Evolutionary conservation across 1,139 yeast species (phyloP).

Genomic region (Debaryomyces coudertii): DNA sequence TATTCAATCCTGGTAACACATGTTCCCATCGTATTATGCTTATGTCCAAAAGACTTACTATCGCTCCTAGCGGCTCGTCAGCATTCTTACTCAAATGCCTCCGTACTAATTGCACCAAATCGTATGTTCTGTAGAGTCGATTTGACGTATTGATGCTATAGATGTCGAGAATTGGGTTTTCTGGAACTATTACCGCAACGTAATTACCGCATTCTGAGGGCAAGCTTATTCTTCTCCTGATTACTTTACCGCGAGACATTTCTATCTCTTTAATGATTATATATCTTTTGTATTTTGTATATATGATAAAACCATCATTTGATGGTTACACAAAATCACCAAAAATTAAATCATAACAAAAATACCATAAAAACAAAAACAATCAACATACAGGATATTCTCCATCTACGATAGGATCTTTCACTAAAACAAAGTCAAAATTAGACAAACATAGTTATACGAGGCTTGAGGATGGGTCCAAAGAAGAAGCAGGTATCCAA

Average conservation of each 20-base stretch:
- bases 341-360: conserved; percentile 10
- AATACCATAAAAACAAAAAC: conserved; percentile 16
- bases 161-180: not conserved
- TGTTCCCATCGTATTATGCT: conserved; percentile 32
- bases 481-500: conserved; percentile 15
- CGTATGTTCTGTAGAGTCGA: conserved; percentile 14
- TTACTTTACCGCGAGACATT: not conserved
- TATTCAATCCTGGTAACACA: conserved; percentile 14
- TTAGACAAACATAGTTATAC: not conserved
- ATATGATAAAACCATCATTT: not conserved
- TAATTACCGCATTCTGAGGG: conserved; percentile 11
- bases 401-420: conserved; percentile 5
- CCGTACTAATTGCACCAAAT: conserved; percentile 13
- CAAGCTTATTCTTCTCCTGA: not conserved
- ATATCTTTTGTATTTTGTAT: not conserved
- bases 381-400: conserved; percentile 19
- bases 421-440: not conserved
- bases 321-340: conserved; percentile 12
- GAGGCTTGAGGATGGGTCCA: conserved; percentile 17
- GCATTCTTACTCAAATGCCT: conserved; percentile 5
- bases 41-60: not conserved
- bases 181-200: not conserved
- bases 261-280: not conserved
- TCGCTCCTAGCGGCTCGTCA: not conserved
- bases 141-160: not conserved